A percentile compares a stretch with the other conserved stretches of the same genome.
Conservation (phyloP, 169 alveolate genomes). For the Prorocentrum cordatum region DNA sequence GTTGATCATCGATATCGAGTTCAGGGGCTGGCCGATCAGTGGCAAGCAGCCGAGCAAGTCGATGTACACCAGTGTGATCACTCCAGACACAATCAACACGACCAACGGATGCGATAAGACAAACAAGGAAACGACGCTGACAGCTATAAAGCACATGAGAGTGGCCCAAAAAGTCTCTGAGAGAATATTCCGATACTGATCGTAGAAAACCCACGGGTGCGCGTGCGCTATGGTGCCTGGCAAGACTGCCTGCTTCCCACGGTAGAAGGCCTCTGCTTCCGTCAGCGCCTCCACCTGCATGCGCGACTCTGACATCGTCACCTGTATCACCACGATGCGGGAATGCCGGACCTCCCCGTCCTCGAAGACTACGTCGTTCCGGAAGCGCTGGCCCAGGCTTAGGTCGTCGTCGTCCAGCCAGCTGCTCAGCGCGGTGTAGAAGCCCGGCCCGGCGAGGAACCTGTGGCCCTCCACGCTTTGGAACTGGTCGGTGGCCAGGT, state of each 20-base stretch:
- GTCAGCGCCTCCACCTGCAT: not conserved
- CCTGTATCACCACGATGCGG: too few species aligned
- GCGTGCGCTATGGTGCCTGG: conserved; percentile 38
- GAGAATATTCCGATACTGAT: conserved; percentile 4
- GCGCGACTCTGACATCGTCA: too few species aligned
- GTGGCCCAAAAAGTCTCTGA: not conserved
- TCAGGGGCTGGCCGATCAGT: not conserved
- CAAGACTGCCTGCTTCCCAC: too few species aligned
- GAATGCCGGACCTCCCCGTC: too few species aligned
- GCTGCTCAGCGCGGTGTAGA: too few species aligned
- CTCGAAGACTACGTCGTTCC: too few species aligned
- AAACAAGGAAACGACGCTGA: not conserved
- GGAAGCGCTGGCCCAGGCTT: too few species aligned
- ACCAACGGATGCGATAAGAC: not conserved
- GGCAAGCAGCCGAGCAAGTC: conserved; percentile 17
- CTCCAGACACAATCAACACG: not conserved
- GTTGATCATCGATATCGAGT: not conserved
- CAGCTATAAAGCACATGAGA: not conserved
- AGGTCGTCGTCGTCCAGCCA: too few species aligned
- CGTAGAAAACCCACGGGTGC: conserved; percentile 3
- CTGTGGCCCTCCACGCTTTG: too few species aligned
- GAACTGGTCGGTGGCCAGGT: too few species aligned
- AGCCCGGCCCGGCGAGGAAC: too few species aligned
- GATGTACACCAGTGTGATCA: not conserved
- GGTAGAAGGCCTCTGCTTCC: not conserved